Evolutionary conservation across 164 flowering plant genomes (phyloP).

Genomic region (Stephania cephalantha): DNA sequence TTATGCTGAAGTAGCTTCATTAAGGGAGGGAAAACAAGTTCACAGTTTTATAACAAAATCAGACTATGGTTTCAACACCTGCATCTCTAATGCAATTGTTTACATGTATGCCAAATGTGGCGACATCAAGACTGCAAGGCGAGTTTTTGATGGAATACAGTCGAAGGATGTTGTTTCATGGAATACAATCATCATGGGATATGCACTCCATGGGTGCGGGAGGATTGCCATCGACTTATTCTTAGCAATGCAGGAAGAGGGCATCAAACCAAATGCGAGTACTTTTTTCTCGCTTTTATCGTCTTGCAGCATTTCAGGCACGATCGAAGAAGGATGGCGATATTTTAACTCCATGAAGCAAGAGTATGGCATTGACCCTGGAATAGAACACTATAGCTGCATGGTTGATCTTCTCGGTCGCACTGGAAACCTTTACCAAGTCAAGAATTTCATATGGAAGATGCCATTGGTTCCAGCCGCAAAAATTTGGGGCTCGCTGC

Average conservation of each 20-base stretch:
- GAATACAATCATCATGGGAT: constrained; percentile 64
- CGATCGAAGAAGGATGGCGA: constrained; percentile 55
- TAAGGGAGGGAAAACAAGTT: constrained; percentile 44
- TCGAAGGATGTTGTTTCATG: constrained; percentile 56
- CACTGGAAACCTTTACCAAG: constrained; percentile 33
- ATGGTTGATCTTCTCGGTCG: constrained; percentile 70
- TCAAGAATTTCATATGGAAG: constrained; percentile 35
- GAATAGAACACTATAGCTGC: constrained; percentile 66
- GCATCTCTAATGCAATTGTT: constrained; percentile 45
- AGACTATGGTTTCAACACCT: constrained; percentile 23
- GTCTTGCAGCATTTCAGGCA: constrained; percentile 58
- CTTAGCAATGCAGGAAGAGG: constrained; percentile 34
- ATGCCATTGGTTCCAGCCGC: constrained; percentile 51
- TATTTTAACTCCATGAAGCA: constrained; percentile 45
- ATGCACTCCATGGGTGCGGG: constrained; percentile 65
- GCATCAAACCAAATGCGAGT: constrained; percentile 43
- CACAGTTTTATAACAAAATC: constrained; percentile 38
- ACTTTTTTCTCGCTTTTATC: constrained; percentile 60
- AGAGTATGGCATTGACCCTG: constrained; percentile 42
- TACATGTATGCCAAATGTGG: constrained; percentile 69
- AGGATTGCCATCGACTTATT: constrained; percentile 32
- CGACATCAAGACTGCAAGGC: constrained; percentile 33
- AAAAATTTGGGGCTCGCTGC: constrained; percentile 70
- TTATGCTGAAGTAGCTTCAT: constrained; percentile 41
- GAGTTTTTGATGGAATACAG: constrained; percentile 36